Percentiles rank a stretch among this genome's conserved stretches.
Conservation (phyloP, 805 yeast genomes). For the Jamesozyma spencerorum region DNA sequence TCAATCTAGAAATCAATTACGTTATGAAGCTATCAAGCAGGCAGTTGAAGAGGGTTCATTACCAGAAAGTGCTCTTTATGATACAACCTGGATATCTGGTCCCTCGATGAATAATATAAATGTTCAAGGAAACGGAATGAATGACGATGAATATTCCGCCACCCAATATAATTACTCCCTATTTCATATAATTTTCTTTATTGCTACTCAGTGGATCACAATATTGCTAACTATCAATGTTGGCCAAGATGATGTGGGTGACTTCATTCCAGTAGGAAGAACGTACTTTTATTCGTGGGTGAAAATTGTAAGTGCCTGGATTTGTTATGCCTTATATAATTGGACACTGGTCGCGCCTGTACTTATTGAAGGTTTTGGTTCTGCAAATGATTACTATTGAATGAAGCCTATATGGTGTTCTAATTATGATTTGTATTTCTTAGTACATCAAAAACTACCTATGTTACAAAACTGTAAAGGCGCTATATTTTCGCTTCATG, state of each 20-base stretch:
- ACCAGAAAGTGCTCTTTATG: constrained; percentile 84
- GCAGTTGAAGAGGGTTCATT: constrained; percentile 95
- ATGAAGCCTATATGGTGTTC: too few species aligned
- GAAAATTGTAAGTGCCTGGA: constrained; percentile 85
- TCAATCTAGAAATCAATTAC: constrained; percentile 53
- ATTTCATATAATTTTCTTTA: constrained; percentile 83
- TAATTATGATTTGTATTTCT: neutral
- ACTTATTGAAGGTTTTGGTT: constrained; percentile 77
- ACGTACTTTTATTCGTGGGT: constrained; percentile 95
- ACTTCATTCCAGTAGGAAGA: constrained; percentile 92
- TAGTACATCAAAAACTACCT: too few species aligned
- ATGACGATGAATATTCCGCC: constrained; percentile 50
- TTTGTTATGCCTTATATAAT: constrained; percentile 72
- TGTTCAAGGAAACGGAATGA: constrained; percentile 27
- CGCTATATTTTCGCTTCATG: too few species aligned
- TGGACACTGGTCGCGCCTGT: constrained; percentile 92
- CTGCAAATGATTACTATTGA: constrained; percentile 18
- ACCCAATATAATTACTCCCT: constrained; percentile 79
- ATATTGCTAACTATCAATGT: constrained; percentile 88
- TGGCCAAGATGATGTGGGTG: constrained; percentile 71
- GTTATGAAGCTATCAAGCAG: constrained; percentile 79
- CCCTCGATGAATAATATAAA: constrained; percentile 1
- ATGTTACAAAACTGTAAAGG: too few species aligned
- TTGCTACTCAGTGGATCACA: constrained; percentile 96
- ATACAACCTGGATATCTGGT: constrained; percentile 45